Percentiles rank a stretch among this genome's conserved stretches.
phyloP scores from a whole-genome alignment of 2,329 filamentous ascomycete genomes.

The Aspergillus fijiensis region DNA sequence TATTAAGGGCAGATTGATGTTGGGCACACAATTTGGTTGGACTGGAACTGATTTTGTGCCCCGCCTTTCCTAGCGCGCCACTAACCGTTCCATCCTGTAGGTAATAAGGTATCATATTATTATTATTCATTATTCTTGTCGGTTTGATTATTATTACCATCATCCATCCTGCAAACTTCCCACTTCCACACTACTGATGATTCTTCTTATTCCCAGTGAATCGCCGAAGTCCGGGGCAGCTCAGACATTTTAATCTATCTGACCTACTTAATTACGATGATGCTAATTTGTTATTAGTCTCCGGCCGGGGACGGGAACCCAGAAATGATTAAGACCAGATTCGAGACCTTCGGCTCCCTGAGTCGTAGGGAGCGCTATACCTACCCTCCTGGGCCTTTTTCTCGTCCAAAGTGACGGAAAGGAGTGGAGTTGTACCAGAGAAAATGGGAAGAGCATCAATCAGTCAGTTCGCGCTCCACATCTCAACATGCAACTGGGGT shows the following conservation, averaged over 20 bases:
- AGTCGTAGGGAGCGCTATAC: not conserved
- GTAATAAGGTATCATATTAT: not conserved
- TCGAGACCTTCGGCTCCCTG: not conserved
- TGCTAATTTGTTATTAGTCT: not conserved
- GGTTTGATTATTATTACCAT: not conserved
- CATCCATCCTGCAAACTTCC: not conserved
- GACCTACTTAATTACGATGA: not conserved
- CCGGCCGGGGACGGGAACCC: too few relatives aligned
- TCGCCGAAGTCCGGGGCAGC: not conserved
- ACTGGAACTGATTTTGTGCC: slow-evolving; percentile 3
- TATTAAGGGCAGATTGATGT: not conserved
- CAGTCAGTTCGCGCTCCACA: slow-evolving; percentile 11
- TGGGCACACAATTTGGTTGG: not conserved
- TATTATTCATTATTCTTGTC: too few relatives aligned
- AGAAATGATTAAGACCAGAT: too few relatives aligned
- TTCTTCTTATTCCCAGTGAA: not conserved
- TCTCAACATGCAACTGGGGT: slow-evolving; percentile 6
- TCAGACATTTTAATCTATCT: not conserved
- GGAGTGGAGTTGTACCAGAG: slow-evolving; percentile 1
- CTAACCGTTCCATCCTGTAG: not conserved
- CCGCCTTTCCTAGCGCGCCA: slow-evolving; percentile 1
- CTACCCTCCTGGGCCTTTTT: not conserved
- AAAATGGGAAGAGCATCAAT: slow-evolving; percentile 6
- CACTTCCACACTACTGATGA: not conserved
- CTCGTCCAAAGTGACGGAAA: not conserved